Percentiles rank a stretch among this genome's conserved stretches.
These are phyloP conservation scores for Cladosporium cucumerinum DNA, from an alignment of 2,329 filamentous ascomycete species.

Conservation along the genomic window DNA sequence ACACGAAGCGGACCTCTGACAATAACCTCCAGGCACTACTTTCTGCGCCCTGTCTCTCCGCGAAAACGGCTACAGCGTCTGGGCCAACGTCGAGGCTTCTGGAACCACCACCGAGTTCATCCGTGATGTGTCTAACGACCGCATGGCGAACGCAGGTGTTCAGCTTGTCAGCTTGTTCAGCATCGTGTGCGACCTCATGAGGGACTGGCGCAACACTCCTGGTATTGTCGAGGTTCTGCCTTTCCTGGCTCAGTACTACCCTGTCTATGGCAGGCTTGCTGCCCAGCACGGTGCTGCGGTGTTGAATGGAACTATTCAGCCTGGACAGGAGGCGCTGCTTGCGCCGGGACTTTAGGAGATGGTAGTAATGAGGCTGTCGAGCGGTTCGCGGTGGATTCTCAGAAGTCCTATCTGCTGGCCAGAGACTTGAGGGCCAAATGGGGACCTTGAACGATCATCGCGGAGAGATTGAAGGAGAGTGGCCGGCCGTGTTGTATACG, in stretches of 20 bases:
- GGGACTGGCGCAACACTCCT: conserved; percentile 62
- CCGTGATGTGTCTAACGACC: conserved; percentile 61
- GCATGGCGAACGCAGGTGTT: conserved; percentile 66
- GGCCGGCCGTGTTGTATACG: neutral
- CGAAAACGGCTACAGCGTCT: conserved; percentile 69
- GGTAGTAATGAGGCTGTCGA: neutral
- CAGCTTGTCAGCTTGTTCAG: conserved; percentile 61
- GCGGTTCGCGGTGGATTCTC: neutral
- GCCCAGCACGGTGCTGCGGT: conserved; percentile 60
- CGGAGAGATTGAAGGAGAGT: neutral
- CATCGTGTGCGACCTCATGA: conserved; percentile 66
- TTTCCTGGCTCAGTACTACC: conserved; percentile 62
- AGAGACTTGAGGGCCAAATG: neutral
- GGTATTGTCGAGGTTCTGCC: conserved; percentile 56
- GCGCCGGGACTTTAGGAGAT: neutral
- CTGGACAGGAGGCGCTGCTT: conserved; percentile 49
- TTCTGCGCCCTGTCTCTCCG: conserved; percentile 71
- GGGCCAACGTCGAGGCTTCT: conserved; percentile 67
- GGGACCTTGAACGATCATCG: neutral
- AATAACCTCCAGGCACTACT: conserved; percentile 51
- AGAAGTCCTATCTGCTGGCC: neutral
- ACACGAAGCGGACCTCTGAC: neutral
- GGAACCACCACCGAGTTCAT: conserved; percentile 63
- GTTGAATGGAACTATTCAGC: conserved; percentile 55
- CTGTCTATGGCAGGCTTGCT: conserved; percentile 63